Evolutionary conservation across 75 land plant genomes (phyloP), one percentile per base, ranked within the genome.

Genomic region (Sequoia sempervirens): DNA sequence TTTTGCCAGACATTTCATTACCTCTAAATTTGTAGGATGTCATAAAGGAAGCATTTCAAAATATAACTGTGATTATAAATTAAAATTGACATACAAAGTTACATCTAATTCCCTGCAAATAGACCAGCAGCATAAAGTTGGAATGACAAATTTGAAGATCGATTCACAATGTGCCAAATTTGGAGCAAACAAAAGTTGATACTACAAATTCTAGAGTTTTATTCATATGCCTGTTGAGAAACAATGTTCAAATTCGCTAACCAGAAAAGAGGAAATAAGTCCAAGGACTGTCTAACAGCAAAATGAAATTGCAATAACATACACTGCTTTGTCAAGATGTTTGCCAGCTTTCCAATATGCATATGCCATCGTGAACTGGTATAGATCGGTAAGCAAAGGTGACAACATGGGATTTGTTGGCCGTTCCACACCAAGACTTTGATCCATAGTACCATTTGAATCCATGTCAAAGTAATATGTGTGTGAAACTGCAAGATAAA

Each of bases 341-440:
- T 97, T 97, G 30, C 93, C 94, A 80, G 99, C 98, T 88, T 97
- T 97, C 99, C 99, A 97, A 83, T 94, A 95, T 23, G 99, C 98
- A 58, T 97, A 97, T 30, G 96, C 98, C 99, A 97, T 97, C 47
- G 99, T 91, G 79, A 94, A 91, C 89, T 97, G 99, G 68, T 97
- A 97, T 80, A 91, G 90, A 86, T 97, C 99, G 52, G 96, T 91
- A 18, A 97, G 86, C 5, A 97, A 87, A 13, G 98, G 93, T 36
- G 96, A 85, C 47, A 95, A 95, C 97, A 96, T 95, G 23, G 99
- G 99, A 84, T 96, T 95, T 56, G 97, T 95, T 37, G 98, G 96
- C 11, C 83, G 87, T 23, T 73, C 80, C 61, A 80, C 53, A 54
- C 37, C 82, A 80, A 52, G 23, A 80, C 52, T 80, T 12, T 30